Evolutionary conservation across 2,329 filamentous ascomycete species (phyloP).

Genomic region (Exophiala alcalophila): DNA sequence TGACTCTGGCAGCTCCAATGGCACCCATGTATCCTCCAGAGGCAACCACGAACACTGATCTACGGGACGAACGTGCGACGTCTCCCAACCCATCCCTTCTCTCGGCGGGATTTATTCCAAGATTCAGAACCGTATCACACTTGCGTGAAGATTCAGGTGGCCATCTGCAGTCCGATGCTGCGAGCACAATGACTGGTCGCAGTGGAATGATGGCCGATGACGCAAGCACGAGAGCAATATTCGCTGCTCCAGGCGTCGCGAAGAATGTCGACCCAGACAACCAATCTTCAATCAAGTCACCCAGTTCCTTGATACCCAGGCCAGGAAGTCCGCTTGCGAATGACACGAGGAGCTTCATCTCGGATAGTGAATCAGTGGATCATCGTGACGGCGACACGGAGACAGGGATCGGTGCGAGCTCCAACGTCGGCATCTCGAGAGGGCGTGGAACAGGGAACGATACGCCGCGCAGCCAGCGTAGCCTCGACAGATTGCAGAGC

Average conservation of each 20-base stretch:
- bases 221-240: constrained; percentile 28
- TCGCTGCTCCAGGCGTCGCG: constrained; percentile 27
- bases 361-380: constrained; percentile 7
- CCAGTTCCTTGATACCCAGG: constrained; percentile 3
- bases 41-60: not conserved
- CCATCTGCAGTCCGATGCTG: constrained; percentile 17
- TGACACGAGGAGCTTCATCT: constrained; percentile 8
- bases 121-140: constrained; percentile 26
- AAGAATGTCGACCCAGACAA: constrained; percentile 3
- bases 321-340: constrained; percentile 17
- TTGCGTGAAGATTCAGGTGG: constrained; percentile 20
- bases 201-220: constrained; percentile 21
- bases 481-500: constrained; percentile 27
- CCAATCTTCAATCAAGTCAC: not conserved
- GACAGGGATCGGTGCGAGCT: not conserved
- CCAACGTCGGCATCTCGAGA: not conserved
- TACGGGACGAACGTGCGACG: not conserved
- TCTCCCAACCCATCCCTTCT: constrained; percentile 15
- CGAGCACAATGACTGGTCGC: constrained; percentile 22
- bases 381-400: constrained; percentile 3
- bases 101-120: constrained; percentile 25
- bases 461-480: constrained; percentile 26
- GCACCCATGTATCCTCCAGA: not conserved
- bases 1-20: constrained; percentile 1
- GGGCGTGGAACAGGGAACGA: constrained; percentile 17